Base-by-base conservation (phyloP, 352 stramenopile genomes). In the Pseudoperonospora humuli region DNA sequence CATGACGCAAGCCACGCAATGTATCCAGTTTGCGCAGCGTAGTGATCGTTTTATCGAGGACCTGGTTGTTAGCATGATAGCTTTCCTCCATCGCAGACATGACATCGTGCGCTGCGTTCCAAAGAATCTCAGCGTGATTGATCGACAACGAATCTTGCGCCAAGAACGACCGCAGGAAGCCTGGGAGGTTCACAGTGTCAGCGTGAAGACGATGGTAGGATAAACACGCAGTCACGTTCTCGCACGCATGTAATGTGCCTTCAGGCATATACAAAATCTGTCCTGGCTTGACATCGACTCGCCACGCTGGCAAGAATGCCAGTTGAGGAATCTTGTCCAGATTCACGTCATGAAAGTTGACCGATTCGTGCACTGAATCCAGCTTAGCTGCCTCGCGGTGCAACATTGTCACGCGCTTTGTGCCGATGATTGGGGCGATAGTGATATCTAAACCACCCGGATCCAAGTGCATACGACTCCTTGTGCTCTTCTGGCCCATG, bases 171-270 rank as follows among this genome's bases (percentile, higher is more conserved):
- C 76, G 54, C 7, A 96, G 57, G 54, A 97, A 97, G 3, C 76
- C 86, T 13, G 75, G 58, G 5, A 97, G 60, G 57, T 97, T 97
- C n/a, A 95, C 69, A 3, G 68, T 62, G 57, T 97, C 91, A 21
- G 96, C 81, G 58, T 97, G 89, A 66, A 97, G 96, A 42, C 89
- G 79, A 45, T 88, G 86, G 64, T 97, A 97, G n/a, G 85, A 96
- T 33, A 97, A 64, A 42, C 88, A 97, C 23, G 87, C 78, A n/a
- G 84, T 95, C 15, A 96, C 57, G 64, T 97, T 97, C 31, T 93
- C 80, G 34, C 74, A 86, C 40, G 93, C 79, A 56, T 97, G 91
- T 45, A 95, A 86, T 8, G 91, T 97, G 20, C 86, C 84, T 39
- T 96, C 75, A 10, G 91, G 91, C 83, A 97, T 95, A 57, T 94